Evolutionary conservation across 495 filamentous ascomycete species (phyloP).

Genomic region (Penicillium ochrochloron): DNA sequence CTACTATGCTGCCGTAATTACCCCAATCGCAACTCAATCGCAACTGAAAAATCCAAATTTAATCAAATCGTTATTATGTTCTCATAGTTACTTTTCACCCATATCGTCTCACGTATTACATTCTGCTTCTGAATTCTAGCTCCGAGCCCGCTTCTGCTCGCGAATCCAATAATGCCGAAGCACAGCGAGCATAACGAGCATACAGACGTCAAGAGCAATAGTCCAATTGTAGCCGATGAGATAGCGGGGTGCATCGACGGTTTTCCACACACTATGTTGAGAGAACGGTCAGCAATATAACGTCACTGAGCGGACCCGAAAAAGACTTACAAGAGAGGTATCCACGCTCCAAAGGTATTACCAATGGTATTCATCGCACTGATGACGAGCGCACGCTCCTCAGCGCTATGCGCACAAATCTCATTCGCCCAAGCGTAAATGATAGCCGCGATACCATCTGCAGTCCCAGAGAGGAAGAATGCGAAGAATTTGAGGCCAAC

Average conservation of each 20-base stretch:
- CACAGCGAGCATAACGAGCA: slow-evolving; percentile 32
- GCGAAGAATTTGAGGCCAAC: slow-evolving; percentile 53
- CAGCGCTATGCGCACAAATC: slow-evolving; percentile 57
- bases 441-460: slow-evolving; percentile 32
- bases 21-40: not conserved
- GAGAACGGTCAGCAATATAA: not conserved
- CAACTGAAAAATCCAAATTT: not conserved
- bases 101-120: not conserved
- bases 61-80: not conserved
- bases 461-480: slow-evolving; percentile 41
- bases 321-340: slow-evolving; percentile 33
- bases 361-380: slow-evolving; percentile 57
- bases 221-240: slow-evolving; percentile 37
- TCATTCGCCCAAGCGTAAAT: slow-evolving; percentile 57
- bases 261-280: slow-evolving; percentile 32
- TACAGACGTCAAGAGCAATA: slow-evolving; percentile 35
- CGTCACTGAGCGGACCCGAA: not conserved
- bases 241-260: slow-evolving; percentile 35
- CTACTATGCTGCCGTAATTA: not conserved
- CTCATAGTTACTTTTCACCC: not conserved
- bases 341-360: slow-evolving; percentile 49
- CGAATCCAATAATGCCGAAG: slow-evolving; percentile 30
- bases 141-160: slow-evolving; percentile 19
- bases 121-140: not conserved
- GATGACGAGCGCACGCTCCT: slow-evolving; percentile 61